Evolutionary conservation across 2,329 filamentous ascomycete genomes (phyloP), one percentile per base, ranked within the genome.

Genomic region (Neurospora sp.): DNA sequence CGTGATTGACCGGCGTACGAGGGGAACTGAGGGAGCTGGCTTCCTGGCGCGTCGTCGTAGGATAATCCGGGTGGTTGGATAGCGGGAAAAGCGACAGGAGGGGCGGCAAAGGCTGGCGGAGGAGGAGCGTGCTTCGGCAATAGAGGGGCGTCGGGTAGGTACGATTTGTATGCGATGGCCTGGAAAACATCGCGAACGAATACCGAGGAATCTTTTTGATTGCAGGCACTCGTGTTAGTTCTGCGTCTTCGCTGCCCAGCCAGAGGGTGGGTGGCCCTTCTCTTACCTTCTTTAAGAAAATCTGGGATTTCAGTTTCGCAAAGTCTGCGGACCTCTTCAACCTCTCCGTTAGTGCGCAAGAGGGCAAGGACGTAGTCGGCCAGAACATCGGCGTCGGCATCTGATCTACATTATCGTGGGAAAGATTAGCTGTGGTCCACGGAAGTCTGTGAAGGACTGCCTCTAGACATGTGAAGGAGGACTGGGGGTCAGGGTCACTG

Each of bases 311-410:
- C 90, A 68, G 87, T 84, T 76, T 92, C 84, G 79, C 91, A 93
- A 68, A 91, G 86, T 74, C 85, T 82, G 76, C 88, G 86, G 69
- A 93, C 88, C 23, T 86, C 83, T n/a, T 85, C 83, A 52, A 85
- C 82, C 67, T 88, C 84, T 72, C 89, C 90, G 73, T 93, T 90
- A 72, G 91, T 89, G 69, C 87, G 87, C 66, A 95, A 81, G 23
- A 96, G 85, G 6, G 91, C 92, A 72, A 94, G 84, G n/a, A 95
- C 90, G 77, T 94, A 96, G 75, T 96, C 92, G 66, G 91, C 92
- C 3, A 96, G 88, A 5, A 95, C 91, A 76, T 93, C 92, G 39
- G 89, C 87, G 77, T 96, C 92, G 67, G 91, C 91, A 76, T 94
- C 91, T 37, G 91, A 92, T 68, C 91, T 92, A 72, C 67, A 72